A percentile compares a stretch with the other conserved stretches of the same genome.
Conservation (phyloP, 148 eudicot species). For the Arctostaphylos glauca region DNA sequence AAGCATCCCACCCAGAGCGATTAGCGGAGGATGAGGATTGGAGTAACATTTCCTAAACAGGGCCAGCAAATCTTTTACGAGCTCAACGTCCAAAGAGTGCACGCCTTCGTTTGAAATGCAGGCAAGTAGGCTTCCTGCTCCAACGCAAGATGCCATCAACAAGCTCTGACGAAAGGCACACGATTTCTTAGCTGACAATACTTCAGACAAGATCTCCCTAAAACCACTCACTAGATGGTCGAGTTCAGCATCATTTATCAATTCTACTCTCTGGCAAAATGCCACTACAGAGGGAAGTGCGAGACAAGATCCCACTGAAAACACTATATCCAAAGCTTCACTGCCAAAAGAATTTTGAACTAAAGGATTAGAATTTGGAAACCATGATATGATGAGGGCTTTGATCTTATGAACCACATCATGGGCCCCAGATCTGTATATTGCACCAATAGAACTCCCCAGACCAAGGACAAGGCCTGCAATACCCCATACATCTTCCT, state of each 20-base stretch:
- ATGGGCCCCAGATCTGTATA: constrained; percentile 69
- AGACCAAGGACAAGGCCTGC: constrained; percentile 88
- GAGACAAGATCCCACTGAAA: constrained; percentile 71
- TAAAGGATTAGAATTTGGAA: constrained; percentile 36
- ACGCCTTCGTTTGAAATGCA: constrained; percentile 67
- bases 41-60: constrained; percentile 58
- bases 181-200: constrained; percentile 43
- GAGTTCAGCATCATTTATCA: constrained; percentile 60
- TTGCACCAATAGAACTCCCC: constrained; percentile 63
- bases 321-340: constrained; percentile 26
- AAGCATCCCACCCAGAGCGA: constrained; percentile 87
- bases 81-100: constrained; percentile 47
- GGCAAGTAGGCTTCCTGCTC: constrained; percentile 72
- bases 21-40: constrained; percentile 54
- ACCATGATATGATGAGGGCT: constrained; percentile 57
- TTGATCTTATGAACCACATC: constrained; percentile 64
- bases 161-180: constrained; percentile 53
- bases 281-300: constrained; percentile 64
- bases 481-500: constrained; percentile 86
- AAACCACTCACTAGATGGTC: constrained; percentile 45
- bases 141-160: constrained; percentile 80
- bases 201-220: constrained; percentile 58
- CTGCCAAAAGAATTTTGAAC: constrained; percentile 20
- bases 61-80: constrained; percentile 47
- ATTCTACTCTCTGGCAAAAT: constrained; percentile 75